These are phyloP conservation scores for Yarrowia keelungensis DNA, from an alignment of 805 yeast species.

Conservation along the genomic window DNA sequence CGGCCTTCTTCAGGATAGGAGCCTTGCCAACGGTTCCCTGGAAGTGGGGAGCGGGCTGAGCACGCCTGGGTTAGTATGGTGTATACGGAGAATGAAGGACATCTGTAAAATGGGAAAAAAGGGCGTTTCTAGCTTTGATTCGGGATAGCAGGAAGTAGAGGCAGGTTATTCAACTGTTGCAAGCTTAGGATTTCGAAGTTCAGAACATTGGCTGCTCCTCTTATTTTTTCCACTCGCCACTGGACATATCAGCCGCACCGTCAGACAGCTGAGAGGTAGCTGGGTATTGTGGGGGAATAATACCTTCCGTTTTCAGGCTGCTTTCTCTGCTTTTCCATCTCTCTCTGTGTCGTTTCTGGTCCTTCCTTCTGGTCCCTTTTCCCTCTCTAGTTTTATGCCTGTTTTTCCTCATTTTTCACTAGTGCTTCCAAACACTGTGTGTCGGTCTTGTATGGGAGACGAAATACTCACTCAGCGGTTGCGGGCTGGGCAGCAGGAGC, in stretches of 20 bases:
- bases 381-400: background rate
- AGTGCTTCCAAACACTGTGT: slow-evolving; percentile 17
- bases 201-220: too few species aligned
- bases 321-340: background rate
- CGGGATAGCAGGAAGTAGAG: too few species aligned
- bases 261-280: slow-evolving; percentile 20
- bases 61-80: slow-evolving; percentile 19
- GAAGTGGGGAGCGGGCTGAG: slow-evolving; percentile 38
- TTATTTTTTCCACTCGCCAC: too few species aligned
- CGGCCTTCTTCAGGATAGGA: slow-evolving; percentile 30
- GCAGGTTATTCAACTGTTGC: too few species aligned
- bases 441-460: background rate
- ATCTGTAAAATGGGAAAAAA: too few species aligned
- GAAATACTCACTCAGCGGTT: slow-evolving; percentile 32
- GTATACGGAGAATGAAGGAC: background rate
- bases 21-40: slow-evolving; percentile 37
- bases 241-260: slow-evolving; percentile 17
- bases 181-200: too few species aligned
- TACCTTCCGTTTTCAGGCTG: background rate
- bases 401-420: background rate
- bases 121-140: too few species aligned
- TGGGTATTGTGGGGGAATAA: background rate
- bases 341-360: background rate
- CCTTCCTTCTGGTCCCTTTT: too few species aligned
- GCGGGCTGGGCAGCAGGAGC: slow-evolving; percentile 33